These are phyloP conservation scores for Bruguiera gymnorhiza DNA, from an alignment of 345 rosid genomes.

Conservation along the genomic window DNA sequence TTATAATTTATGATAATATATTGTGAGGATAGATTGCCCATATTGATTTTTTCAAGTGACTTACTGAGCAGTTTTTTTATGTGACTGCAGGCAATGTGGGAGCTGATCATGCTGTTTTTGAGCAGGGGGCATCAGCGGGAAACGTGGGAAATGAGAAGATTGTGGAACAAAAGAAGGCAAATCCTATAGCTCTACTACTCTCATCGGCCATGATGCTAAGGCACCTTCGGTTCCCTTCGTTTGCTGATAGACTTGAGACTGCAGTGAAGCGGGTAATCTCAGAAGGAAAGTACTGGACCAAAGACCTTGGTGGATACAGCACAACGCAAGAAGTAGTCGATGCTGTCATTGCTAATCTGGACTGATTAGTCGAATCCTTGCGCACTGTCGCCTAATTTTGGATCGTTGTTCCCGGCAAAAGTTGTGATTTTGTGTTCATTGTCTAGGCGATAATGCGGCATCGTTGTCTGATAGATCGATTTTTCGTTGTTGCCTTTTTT, in stretches of 20 bases:
- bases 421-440: too few species aligned
- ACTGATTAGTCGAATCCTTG: constrained; percentile 21
- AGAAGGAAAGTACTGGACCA: constrained; percentile 67
- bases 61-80: neutral
- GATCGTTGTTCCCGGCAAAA: too few species aligned
- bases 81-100: constrained; percentile 76
- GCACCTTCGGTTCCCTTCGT: constrained; percentile 92
- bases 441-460: too few species aligned
- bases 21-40: neutral
- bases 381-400: neutral
- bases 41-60: neutral
- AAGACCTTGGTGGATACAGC: constrained; percentile 80
- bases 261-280: constrained; percentile 70
- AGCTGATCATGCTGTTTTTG: constrained; percentile 84
- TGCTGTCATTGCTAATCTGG: constrained; percentile 66
- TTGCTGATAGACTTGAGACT: constrained; percentile 83
- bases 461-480: too few species aligned
- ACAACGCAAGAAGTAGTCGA: constrained; percentile 72
- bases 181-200: constrained; percentile 87
- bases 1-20: constrained; percentile 5
- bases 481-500: too few species aligned
- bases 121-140: constrained; percentile 99
- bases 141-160: constrained; percentile 81
- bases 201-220: constrained; percentile 99
- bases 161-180: constrained; percentile 65